Evolutionary conservation across 805 yeast species (phyloP).

Genomic region (Candida patagonica): DNA sequence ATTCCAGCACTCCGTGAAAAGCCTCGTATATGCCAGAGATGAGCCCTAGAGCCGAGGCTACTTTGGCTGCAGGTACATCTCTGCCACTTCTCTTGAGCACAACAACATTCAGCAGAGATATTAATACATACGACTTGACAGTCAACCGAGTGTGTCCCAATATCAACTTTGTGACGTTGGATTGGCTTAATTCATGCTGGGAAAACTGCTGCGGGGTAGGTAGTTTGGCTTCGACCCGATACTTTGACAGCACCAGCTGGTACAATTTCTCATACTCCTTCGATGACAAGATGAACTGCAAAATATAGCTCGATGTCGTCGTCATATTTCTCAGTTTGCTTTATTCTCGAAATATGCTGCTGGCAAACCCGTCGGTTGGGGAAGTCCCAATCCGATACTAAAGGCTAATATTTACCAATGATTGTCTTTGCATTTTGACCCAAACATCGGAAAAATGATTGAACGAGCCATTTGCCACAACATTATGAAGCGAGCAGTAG

Average conservation of each 20-base stretch:
- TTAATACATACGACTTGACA: slow-evolving; percentile 12
- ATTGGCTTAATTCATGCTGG: slow-evolving; percentile 3
- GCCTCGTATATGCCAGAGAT: slow-evolving; percentile 14
- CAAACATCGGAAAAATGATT: too few relatives aligned
- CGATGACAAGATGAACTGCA: slow-evolving; percentile 20
- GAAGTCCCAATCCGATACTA: too few relatives aligned
- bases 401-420: too few relatives aligned
- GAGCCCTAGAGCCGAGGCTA: slow-evolving; percentile 12
- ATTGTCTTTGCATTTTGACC: too few relatives aligned
- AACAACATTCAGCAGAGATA: slow-evolving; percentile 10
- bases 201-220: not conserved
- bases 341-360: not conserved
- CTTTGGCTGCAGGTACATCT: slow-evolving; percentile 4
- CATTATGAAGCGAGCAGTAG: too few relatives aligned
- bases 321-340: not conserved
- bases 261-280: slow-evolving; percentile 16
- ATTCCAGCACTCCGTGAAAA: slow-evolving; percentile 4
- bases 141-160: slow-evolving; percentile 19
- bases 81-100: slow-evolving; percentile 9
- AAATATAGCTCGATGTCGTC: slow-evolving; percentile 10
- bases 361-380: too few relatives aligned
- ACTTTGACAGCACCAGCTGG: slow-evolving; percentile 6
- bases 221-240: not conserved
- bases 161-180: slow-evolving; percentile 11
- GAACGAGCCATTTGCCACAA: too few relatives aligned